Evolutionary conservation across 169 alveolate genomes (phyloP).

Genomic region (Condylostoma magnum): DNA sequence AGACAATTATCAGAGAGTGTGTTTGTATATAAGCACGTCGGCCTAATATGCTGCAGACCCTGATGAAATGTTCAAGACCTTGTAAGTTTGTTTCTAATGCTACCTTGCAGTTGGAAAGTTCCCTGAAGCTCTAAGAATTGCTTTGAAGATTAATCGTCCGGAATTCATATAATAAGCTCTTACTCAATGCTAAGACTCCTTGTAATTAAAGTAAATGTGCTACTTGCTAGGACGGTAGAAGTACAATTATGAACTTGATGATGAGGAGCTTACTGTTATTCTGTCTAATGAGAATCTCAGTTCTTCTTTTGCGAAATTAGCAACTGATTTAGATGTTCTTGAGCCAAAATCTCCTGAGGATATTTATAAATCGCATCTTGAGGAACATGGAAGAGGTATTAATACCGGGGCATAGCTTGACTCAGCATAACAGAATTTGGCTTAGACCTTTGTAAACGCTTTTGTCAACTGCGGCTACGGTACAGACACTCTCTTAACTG

Average conservation of each 20-base stretch:
- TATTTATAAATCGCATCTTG: slow-evolving; percentile 90
- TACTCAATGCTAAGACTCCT: slow-evolving; percentile 50
- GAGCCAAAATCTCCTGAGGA: slow-evolving; percentile 96
- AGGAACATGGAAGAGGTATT: slow-evolving; percentile 69
- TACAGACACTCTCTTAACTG: slow-evolving; percentile 88
- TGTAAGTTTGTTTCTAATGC: slow-evolving; percentile 54
- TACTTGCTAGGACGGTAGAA: slow-evolving; percentile 77
- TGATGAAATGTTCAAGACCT: slow-evolving; percentile 67
- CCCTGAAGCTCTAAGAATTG: slow-evolving; percentile 81
- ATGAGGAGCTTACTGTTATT: slow-evolving; percentile 60
- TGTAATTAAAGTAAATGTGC: slow-evolving; percentile 62
- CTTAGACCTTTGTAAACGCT: slow-evolving; percentile 97
- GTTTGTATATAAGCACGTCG: slow-evolving; percentile 60
- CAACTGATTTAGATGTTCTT: slow-evolving; percentile 92
- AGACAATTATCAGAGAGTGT: slow-evolving; percentile 70
- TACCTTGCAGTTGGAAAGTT: slow-evolving; percentile 58
- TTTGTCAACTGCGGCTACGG: slow-evolving; percentile 98
- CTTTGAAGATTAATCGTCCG: slow-evolving; percentile 66
- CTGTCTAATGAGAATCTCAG: slow-evolving; percentile 85
- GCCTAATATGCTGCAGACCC: slow-evolving; percentile 76
- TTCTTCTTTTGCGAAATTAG: slow-evolving; percentile 85
- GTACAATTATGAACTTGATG: slow-evolving; percentile 52
- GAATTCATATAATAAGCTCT: slow-evolving; percentile 62
- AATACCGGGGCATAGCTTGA: slow-evolving; percentile 76
- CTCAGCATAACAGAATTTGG: slow-evolving; percentile 94